Conservation (phyloP, 2,329 filamentous ascomycete genomes). For the Beauveria sp. region DNA sequence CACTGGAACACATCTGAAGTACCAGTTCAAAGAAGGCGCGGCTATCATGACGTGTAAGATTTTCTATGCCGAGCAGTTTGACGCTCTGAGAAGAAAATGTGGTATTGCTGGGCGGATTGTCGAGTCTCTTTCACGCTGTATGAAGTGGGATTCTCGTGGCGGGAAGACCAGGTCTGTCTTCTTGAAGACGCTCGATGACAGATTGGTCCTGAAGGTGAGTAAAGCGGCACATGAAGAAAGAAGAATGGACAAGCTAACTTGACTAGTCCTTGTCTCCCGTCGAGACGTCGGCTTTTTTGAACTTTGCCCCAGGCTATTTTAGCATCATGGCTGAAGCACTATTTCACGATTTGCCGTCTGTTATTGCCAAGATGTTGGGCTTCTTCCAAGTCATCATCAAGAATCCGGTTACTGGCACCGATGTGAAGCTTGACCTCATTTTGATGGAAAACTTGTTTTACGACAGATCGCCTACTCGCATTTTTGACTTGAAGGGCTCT, state of each 20-base stretch:
- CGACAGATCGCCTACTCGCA: conserved; percentile 79
- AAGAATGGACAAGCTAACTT: background rate
- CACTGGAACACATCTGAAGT: conserved; percentile 89
- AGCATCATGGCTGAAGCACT: conserved; percentile 93
- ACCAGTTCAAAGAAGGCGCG: conserved; percentile 89
- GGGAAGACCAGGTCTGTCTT: conserved; percentile 98
- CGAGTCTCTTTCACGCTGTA: conserved; percentile 87
- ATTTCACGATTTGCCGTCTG: conserved; percentile 89
- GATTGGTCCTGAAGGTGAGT: conserved; percentile 72
- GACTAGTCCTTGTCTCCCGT: conserved; percentile 73
- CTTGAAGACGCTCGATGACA: conserved; percentile 89
- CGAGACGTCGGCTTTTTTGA: conserved; percentile 88
- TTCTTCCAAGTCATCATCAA: conserved; percentile 98
- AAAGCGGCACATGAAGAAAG: conserved; percentile 11
- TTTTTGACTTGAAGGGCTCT: conserved; percentile 93
- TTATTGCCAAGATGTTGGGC: conserved; percentile 98
- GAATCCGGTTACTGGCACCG: conserved; percentile 81
- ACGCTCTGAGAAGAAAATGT: conserved; percentile 86
- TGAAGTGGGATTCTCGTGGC: conserved; percentile 97
- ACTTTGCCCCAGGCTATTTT: conserved; percentile 95
- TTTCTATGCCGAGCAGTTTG: conserved; percentile 96
- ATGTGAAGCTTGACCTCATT: conserved; percentile 89
- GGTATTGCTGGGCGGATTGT: conserved; percentile 90
- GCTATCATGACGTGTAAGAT: conserved; percentile 97
- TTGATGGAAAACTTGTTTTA: conserved; percentile 99